Percentiles rank a stretch among this genome's conserved stretches.
Evolutionary conservation across 176 grass and related monocot species (phyloP).

Genomic region (Calamus simplicifolius): DNA sequence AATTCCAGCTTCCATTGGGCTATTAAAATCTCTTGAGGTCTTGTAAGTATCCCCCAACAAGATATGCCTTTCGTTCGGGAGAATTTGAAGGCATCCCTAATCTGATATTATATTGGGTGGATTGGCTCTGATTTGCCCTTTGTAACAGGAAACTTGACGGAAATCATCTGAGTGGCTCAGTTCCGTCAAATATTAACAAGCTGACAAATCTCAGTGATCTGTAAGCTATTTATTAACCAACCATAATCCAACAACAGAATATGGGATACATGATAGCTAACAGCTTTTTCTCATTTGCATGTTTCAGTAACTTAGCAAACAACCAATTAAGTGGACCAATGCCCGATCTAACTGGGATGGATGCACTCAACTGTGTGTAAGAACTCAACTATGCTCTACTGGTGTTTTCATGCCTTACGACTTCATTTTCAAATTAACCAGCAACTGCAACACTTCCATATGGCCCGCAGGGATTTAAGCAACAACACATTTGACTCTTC

Average conservation of each 20-base stretch:
- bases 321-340: slow-evolving; percentile 63
- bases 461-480: slow-evolving; percentile 66
- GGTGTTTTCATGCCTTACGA: neutral
- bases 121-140: neutral
- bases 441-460: slow-evolving; percentile 4
- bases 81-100: no score
- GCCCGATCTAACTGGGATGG: slow-evolving; percentile 67
- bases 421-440: no score
- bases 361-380: slow-evolving; percentile 70
- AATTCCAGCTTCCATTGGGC: slow-evolving; percentile 66
- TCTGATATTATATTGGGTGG: no score
- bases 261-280: neutral
- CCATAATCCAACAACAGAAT: no score
- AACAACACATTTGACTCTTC: slow-evolving; percentile 84
- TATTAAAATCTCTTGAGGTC: slow-evolving; percentile 55
- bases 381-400: neutral
- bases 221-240: slow-evolving; percentile 38
- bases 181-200: slow-evolving; percentile 66
- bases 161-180: slow-evolving; percentile 54
- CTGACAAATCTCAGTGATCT: slow-evolving; percentile 57
- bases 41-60: slow-evolving; percentile 48
- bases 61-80: no score
- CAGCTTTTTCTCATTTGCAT: slow-evolving; percentile 4
- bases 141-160: slow-evolving; percentile 62
- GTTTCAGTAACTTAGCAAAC: slow-evolving; percentile 81